These are phyloP conservation scores for Rubus idaeus DNA, from an alignment of 306 rosid genomes.

Conservation along the genomic window DNA sequence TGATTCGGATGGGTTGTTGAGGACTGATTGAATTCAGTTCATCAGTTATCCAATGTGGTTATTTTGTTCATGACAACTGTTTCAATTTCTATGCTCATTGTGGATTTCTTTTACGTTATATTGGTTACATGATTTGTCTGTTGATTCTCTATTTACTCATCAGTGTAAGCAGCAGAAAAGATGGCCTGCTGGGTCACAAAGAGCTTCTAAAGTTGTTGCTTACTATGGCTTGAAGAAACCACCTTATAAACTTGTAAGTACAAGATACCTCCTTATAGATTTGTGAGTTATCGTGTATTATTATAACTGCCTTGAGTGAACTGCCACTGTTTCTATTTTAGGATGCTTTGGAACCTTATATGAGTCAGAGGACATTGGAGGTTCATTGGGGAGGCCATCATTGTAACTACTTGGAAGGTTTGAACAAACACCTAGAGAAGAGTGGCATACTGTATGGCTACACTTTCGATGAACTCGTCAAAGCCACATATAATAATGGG, in stretches of 20 bases:
- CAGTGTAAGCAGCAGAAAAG: constrained; percentile 42
- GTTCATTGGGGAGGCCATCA: constrained; percentile 89
- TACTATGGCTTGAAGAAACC: constrained; percentile 88
- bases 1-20: no score
- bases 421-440: constrained; percentile 80
- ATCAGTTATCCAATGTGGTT: background rate
- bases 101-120: constrained; percentile 9
- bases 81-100: constrained; percentile 15
- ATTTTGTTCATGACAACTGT: background rate
- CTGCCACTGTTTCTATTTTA: constrained; percentile 21
- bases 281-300: background rate
- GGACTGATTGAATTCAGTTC: background rate
- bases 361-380: constrained; percentile 78
- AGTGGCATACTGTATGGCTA: constrained; percentile 72
- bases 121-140: constrained; percentile 11
- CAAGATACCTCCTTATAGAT: background rate
- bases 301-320: background rate
- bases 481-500: constrained; percentile 86
- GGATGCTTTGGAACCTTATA: constrained; percentile 93
- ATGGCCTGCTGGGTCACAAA: constrained; percentile 32
- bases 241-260: constrained; percentile 79
- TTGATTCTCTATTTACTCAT: constrained; percentile 17
- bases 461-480: constrained; percentile 87
- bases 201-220: constrained; percentile 51
- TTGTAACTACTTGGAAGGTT: constrained; percentile 60